These are phyloP conservation scores for Starmerella floris DNA, from an alignment of 805 yeast species.

Conservation along the genomic window DNA sequence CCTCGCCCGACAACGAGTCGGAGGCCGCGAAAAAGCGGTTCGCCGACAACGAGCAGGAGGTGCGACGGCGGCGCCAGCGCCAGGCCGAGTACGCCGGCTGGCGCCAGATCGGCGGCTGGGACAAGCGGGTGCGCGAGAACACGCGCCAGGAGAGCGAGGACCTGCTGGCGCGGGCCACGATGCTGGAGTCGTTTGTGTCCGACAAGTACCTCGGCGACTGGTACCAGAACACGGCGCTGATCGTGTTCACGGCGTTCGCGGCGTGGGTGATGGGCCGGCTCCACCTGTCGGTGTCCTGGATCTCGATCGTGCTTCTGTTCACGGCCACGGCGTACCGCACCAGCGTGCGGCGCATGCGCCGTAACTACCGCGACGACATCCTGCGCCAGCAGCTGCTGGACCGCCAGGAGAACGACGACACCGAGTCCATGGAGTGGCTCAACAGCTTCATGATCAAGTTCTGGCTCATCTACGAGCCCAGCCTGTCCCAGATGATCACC, in stretches of 20 bases:
- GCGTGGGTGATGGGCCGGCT: slow-evolving; percentile 74
- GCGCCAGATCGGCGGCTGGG: slow-evolving; percentile 89
- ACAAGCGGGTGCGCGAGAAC: slow-evolving; percentile 35
- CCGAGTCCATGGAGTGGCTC: slow-evolving; percentile 92
- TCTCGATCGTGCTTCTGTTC: slow-evolving; percentile 55
- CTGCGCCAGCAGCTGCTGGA: slow-evolving; percentile 75
- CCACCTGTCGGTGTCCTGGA: slow-evolving; percentile 64
- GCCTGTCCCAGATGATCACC: slow-evolving; percentile 69
- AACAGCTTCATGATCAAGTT: slow-evolving; percentile 78
- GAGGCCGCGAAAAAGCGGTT: slow-evolving; percentile 10
- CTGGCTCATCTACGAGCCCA: slow-evolving; percentile 87
- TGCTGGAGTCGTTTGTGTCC: slow-evolving; percentile 64
- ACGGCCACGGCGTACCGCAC: slow-evolving; percentile 65
- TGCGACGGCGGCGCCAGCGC: slow-evolving; percentile 33
- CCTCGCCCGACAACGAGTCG: slow-evolving; percentile 8
- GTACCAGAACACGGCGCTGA: slow-evolving; percentile 77
- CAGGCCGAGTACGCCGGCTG: slow-evolving; percentile 71
- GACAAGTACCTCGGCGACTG: slow-evolving; percentile 80
- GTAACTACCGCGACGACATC: slow-evolving; percentile 58
- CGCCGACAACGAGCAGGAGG: slow-evolving; percentile 23
- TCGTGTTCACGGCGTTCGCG: slow-evolving; percentile 51
- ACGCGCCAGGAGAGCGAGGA: slow-evolving; percentile 48
- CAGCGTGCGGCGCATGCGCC: slow-evolving; percentile 67
- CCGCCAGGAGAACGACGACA: slow-evolving; percentile 63
- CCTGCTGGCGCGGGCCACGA: slow-evolving; percentile 52